A percentile compares a stretch with the other conserved stretches of the same genome.
Evolutionary conservation across 257 asterid genomes (phyloP).

Genomic region (Henckelia pumila): DNA sequence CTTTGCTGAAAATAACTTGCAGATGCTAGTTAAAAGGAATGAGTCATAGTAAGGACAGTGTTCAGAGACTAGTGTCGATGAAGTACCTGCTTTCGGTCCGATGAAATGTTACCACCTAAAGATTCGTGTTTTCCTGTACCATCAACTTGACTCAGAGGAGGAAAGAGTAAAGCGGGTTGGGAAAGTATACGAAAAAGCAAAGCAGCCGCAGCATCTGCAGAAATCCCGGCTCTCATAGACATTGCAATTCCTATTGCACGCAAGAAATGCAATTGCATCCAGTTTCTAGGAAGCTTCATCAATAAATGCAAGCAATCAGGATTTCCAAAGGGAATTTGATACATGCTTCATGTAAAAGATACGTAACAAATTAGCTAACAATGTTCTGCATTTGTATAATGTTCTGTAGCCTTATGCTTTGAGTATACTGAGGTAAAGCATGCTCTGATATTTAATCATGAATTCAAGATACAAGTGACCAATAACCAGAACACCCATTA

Average conservation of each 20-base stretch:
- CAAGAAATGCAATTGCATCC: constrained; percentile 99
- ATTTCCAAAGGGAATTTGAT: constrained; percentile 7
- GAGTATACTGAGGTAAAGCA: not conserved
- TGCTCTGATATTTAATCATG: not conserved
- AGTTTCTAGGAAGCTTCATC: constrained; percentile 90
- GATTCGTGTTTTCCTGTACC: constrained; percentile 72
- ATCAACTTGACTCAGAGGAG: constrained; percentile 90
- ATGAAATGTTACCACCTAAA: constrained; percentile 54
- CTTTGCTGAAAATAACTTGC: constrained; percentile 48
- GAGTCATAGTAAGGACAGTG: constrained; percentile 19
- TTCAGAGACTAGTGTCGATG: constrained; percentile 27
- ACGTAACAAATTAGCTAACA: too few relatives aligned
- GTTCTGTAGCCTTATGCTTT: not conserved
- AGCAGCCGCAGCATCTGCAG: constrained; percentile 99
- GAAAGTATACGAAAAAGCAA: constrained; percentile 94
- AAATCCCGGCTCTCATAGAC: constrained; percentile 98
- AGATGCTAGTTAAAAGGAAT: constrained; percentile 22
- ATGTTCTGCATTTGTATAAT: not conserved
- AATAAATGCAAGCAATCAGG: constrained; percentile 32
- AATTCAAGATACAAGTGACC: not conserved
- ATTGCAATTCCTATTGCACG: constrained; percentile 97
- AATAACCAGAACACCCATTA: not conserved
- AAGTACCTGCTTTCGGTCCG: constrained; percentile 66
- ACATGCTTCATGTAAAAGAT: not conserved
- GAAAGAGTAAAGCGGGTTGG: constrained; percentile 95